Percentiles rank a stretch among this genome's conserved stretches.
Conservation (phyloP, 1,284 basidiomycete genomes). For the Boletus hoseneyae region DNA sequence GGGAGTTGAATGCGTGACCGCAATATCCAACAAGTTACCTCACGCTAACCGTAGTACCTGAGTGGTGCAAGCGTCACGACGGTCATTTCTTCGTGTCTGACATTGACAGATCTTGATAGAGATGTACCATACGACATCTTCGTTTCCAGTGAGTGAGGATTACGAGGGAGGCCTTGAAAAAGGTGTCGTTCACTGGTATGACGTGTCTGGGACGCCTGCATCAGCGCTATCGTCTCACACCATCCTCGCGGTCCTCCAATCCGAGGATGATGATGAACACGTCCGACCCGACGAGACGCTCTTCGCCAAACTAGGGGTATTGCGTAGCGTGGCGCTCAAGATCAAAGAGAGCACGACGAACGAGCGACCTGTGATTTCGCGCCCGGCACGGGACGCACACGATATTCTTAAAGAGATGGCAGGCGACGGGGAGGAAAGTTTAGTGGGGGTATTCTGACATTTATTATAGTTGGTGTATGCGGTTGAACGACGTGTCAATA, state of each 20-base stretch:
- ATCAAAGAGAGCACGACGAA: slow-evolving; percentile 57
- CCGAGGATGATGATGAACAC: slow-evolving; percentile 2
- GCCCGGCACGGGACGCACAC: slow-evolving; percentile 82
- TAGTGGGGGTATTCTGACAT: slow-evolving; percentile 27
- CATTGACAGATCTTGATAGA: too few species aligned
- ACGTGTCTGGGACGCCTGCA: slow-evolving; percentile 35
- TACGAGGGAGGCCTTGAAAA: too few species aligned
- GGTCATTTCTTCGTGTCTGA: too few species aligned
- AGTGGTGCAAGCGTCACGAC: too few species aligned
- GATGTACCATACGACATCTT: too few species aligned
- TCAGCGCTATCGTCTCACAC: slow-evolving; percentile 63
- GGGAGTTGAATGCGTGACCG: too few species aligned
- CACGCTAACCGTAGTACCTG: too few species aligned
- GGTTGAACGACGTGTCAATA: too few species aligned
- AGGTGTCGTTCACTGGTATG: too few species aligned
- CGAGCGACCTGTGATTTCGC: slow-evolving; percentile 49
- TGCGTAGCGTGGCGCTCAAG: slow-evolving; percentile 71
- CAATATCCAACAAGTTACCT: too few species aligned
- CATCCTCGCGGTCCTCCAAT: slow-evolving; percentile 43
- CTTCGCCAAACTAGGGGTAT: slow-evolving; percentile 63
- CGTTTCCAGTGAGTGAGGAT: too few species aligned
- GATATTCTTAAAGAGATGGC: slow-evolving; percentile 61
- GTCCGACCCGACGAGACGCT: slow-evolving; percentile 39
- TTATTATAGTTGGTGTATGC: too few species aligned
- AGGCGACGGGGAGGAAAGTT: slow-evolving; percentile 23